Conservation (phyloP, 2,329 filamentous ascomycete genomes). For the Cordyceps farinosa region DNA sequence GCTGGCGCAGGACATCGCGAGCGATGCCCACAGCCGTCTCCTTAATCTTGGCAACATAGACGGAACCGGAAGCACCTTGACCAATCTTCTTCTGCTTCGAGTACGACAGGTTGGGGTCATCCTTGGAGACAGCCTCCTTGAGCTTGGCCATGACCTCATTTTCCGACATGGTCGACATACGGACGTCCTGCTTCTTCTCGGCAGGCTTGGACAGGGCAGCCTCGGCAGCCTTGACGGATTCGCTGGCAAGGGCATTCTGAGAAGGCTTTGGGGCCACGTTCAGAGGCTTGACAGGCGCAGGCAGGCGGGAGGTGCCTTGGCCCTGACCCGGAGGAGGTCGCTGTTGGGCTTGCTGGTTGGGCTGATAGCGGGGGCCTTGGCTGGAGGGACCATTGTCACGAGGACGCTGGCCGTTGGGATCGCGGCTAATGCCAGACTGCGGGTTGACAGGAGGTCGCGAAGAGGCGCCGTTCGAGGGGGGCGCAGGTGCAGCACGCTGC, state of each 20-base stretch:
- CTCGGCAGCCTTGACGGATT: conserved; percentile 84
- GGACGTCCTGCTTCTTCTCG: conserved; percentile 83
- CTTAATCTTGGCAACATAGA: conserved; percentile 95
- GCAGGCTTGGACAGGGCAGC: conserved; percentile 84
- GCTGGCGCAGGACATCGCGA: conserved; percentile 70
- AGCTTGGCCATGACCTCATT: conserved; percentile 95
- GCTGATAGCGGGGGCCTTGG: conserved; percentile 54
- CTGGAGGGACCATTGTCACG: conserved; percentile 46
- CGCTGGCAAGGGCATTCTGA: conserved; percentile 47
- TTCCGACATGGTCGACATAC: conserved; percentile 98
- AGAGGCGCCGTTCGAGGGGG: conserved; percentile 45
- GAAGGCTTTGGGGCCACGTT: conserved; percentile 69
- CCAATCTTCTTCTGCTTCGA: conserved; percentile 99
- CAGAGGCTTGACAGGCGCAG: conserved; percentile 70
- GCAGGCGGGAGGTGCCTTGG: conserved; percentile 41
- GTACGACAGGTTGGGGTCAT: conserved; percentile 91
- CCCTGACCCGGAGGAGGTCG: conserved; percentile 44
- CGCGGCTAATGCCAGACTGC: conserved; percentile 49
- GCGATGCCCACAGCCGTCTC: conserved; percentile 85
- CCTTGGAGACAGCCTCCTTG: conserved; percentile 90
- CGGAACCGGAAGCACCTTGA: conserved; percentile 94
- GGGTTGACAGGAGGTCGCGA: conserved; percentile 45
- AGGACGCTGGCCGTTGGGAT: conserved; percentile 41
- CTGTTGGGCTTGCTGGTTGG: conserved; percentile 49
- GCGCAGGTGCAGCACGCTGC: conserved; percentile 77